Conservation (phyloP, 805 yeast genomes). For the Blastobotrys chiropterorum region DNA sequence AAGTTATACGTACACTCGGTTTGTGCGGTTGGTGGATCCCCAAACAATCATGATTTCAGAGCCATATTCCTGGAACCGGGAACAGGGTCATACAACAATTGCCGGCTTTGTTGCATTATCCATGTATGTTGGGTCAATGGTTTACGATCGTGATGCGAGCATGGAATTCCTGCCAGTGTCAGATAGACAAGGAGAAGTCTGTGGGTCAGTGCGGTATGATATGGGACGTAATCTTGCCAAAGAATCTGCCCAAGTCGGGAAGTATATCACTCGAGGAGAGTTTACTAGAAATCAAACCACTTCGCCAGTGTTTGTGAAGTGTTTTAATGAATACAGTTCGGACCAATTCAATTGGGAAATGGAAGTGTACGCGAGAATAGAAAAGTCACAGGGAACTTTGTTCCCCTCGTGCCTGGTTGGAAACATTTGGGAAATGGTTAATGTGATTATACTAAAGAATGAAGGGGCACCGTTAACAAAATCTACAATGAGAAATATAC, state of each 20-base stretch:
- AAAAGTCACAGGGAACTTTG: not conserved
- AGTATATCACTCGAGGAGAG: not conserved
- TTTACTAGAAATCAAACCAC: not conserved
- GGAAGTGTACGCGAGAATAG: conserved; percentile 1
- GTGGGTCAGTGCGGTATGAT: not conserved
- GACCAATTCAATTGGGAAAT: conserved; percentile 1
- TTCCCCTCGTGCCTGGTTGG: conserved; percentile 2
- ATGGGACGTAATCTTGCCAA: not conserved
- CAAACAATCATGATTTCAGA: not conserved
- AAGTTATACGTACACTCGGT: not conserved
- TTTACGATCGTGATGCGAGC: no score
- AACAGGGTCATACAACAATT: conserved; percentile 1
- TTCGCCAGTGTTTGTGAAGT: not conserved
- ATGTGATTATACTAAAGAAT: not conserved
- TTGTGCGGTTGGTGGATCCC: not conserved
- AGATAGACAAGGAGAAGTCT: not conserved
- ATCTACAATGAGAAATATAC: not conserved
- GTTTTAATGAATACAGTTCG: not conserved
- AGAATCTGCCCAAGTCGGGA: not conserved
- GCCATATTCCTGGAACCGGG: not conserved
- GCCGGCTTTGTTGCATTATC: conserved; percentile 1
- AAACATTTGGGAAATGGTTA: not conserved
- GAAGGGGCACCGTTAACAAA: not conserved
- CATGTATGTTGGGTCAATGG: not conserved
- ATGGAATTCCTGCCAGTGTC: not conserved